A percentile compares a stretch with the other conserved stretches of the same genome.
Evolutionary conservation across 2,329 filamentous ascomycete genomes (phyloP).

Genomic region (Ascochyta koolunga): DNA sequence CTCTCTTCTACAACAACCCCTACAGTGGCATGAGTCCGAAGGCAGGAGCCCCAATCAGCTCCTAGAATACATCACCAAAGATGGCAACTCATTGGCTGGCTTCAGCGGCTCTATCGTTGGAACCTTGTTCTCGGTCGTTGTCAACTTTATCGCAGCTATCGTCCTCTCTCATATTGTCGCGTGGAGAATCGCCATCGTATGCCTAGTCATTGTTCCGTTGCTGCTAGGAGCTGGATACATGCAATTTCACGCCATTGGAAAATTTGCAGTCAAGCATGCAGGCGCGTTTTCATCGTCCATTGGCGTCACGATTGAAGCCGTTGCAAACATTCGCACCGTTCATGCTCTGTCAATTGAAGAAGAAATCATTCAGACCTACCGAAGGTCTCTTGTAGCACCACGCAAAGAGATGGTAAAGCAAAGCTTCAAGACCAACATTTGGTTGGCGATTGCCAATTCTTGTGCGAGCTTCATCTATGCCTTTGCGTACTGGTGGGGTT

Average conservation of each 20-base stretch:
- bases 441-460: slow-evolving; percentile 66
- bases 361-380: slow-evolving; percentile 54
- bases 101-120: slow-evolving; percentile 75
- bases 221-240: slow-evolving; percentile 72
- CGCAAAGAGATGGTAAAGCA: slow-evolving; percentile 57
- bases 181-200: slow-evolving; percentile 78
- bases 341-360: slow-evolving; percentile 59
- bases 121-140: slow-evolving; percentile 69
- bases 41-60: slow-evolving; percentile 66
- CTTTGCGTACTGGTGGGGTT: slow-evolving; percentile 81
- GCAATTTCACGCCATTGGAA: slow-evolving; percentile 67
- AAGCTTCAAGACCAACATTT: slow-evolving; percentile 61
- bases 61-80: slow-evolving; percentile 71
- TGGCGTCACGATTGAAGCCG: slow-evolving; percentile 59
- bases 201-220: slow-evolving; percentile 70
- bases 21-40: slow-evolving; percentile 74
- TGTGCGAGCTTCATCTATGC: slow-evolving; percentile 73
- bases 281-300: slow-evolving; percentile 59
- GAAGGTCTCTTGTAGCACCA: slow-evolving; percentile 53
- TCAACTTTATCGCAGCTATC: slow-evolving; percentile 72
- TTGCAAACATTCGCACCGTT: slow-evolving; percentile 59
- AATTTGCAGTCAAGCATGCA: slow-evolving; percentile 62
- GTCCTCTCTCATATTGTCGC: slow-evolving; percentile 73
- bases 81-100: slow-evolving; percentile 69
- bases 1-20: slow-evolving; percentile 68